These are phyloP conservation scores for Fusarium luffae DNA, from an alignment of 2,329 filamentous ascomycete genomes.

Conservation along the genomic window DNA sequence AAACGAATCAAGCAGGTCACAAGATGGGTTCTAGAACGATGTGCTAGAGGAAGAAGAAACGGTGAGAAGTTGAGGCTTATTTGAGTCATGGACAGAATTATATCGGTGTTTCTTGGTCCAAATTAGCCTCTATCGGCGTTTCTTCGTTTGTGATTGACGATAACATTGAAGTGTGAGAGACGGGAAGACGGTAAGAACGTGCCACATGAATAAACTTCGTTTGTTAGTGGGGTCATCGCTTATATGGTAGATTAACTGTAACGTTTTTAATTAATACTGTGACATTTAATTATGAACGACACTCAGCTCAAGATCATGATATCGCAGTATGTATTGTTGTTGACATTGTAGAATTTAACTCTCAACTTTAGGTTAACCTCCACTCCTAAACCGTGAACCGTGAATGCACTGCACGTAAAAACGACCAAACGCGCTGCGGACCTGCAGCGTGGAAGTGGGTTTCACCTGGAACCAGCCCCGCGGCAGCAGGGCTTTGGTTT, in stretches of 20 bases:
- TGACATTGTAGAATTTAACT: background rate
- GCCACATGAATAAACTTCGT: background rate
- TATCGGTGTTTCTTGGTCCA: background rate
- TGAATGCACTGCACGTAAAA: conserved; percentile 4
- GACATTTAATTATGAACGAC: background rate
- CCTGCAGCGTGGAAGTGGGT: conserved; percentile 17
- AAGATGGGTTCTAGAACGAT: conserved; percentile 29
- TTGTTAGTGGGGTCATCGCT: background rate
- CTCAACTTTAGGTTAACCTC: conserved; percentile 12
- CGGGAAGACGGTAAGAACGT: background rate
- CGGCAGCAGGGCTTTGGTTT: conserved; percentile 14
- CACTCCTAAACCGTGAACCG: background rate
- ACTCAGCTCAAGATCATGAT: background rate
- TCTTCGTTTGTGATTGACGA: background rate
- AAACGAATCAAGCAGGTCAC: conserved; percentile 39
- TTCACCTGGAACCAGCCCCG: conserved; percentile 17
- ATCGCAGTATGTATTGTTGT: background rate
- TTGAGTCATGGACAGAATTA: background rate
- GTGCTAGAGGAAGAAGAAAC: conserved; percentile 20
- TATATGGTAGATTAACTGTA: background rate
- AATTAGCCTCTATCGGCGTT: background rate
- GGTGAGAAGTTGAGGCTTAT: conserved; percentile 19
- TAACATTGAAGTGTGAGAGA: background rate
- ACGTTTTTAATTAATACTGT: background rate
- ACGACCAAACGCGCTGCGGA: conserved; percentile 9